Evolutionary conservation across 768 basidiomycete genomes (phyloP), one percentile per base, ranked within the genome.

Genomic region (Boletus subparvulus): DNA sequence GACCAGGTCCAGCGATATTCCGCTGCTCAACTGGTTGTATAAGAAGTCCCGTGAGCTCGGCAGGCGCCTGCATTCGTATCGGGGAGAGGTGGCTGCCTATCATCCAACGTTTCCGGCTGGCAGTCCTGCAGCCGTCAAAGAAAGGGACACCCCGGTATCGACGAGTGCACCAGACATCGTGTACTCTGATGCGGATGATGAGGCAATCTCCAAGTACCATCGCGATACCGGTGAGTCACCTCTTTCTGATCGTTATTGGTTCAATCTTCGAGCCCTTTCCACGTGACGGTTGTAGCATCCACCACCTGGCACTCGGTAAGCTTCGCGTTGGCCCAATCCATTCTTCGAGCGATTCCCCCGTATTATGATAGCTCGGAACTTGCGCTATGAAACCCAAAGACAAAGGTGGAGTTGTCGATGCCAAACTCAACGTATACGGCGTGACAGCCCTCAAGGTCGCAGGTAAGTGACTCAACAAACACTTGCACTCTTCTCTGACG

Each of bases 11-110:
- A 24, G 74, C 11, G 82, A 83, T 61, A 21, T 87, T 7, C 75
- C 65, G 1, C 69, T 77, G 21, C 59, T 85, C 44, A 72, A 72
- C 51, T 81, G 67, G 69, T 40, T 56, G 39, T 86, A 84, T 65
- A 87, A 86, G 60, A 77, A 74, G 50, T 55, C 65, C 6, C 74
- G 83, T 6, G 84, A 87, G 66, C 54, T 82, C 21, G 75, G 74
- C 4, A 79, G 85, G 24, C 79, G 84, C n/a, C 80, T 84, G 78
- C 61, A 69, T 13, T 56, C 46, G 4, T 63, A 54, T 48, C 51
- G 60, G 35, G 62, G 62, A 48, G 60, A 63, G 48, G 44, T 52
- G 16, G 13, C 45, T 13, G 6, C 42, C 17, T 8, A 21, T 2
- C 55, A 63, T 33, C 74, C 75, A 10, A 26, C 39, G 11, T 75